These are phyloP conservation scores for Barbatosphaeria neglecta DNA, from an alignment of 495 filamentous ascomycete species.

Conservation along the genomic window DNA sequence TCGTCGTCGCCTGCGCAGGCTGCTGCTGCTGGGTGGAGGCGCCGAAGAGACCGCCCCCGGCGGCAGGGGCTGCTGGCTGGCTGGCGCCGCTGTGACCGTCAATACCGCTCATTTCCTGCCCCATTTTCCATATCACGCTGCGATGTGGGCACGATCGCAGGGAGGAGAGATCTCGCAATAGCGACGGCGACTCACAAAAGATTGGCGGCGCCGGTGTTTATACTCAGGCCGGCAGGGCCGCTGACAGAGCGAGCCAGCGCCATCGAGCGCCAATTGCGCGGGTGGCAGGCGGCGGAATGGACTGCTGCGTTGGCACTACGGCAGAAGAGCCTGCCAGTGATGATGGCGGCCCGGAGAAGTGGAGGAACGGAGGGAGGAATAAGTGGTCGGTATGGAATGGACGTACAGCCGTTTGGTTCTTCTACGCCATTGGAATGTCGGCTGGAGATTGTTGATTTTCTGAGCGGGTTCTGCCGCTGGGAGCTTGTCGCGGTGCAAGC, in stretches of 20 bases:
- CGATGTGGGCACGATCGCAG: not conserved
- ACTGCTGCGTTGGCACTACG: not conserved
- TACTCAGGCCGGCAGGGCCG: conserved; percentile 56
- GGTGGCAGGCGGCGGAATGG: not conserved
- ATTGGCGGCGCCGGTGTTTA: conserved; percentile 68
- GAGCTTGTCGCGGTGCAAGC: no score
- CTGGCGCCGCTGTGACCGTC: conserved; percentile 21
- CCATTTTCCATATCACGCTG: conserved; percentile 2
- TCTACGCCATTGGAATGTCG: no score
- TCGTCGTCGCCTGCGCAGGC: conserved; percentile 19
- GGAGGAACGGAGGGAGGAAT: no score
- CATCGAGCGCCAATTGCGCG: conserved; percentile 20
- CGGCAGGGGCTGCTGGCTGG: conserved; percentile 28
- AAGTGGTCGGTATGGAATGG: no score
- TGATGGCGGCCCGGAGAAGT: no score
- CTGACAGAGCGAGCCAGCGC: conserved; percentile 48
- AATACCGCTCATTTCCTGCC: no score
- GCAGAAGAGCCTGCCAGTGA: no score
- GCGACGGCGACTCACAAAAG: conserved; percentile 39
- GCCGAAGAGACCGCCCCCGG: conserved; percentile 39
- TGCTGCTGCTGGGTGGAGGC: conserved; percentile 18
- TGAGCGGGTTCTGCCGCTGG: no score
- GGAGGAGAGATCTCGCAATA: not conserved
- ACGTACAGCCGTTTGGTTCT: no score
- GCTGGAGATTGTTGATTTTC: no score